A percentile compares a stretch with the other conserved stretches of the same genome.
phyloP scores from a whole-genome alignment of 1,284 basidiomycete genomes.

The Puccinia triticina region DNA sequence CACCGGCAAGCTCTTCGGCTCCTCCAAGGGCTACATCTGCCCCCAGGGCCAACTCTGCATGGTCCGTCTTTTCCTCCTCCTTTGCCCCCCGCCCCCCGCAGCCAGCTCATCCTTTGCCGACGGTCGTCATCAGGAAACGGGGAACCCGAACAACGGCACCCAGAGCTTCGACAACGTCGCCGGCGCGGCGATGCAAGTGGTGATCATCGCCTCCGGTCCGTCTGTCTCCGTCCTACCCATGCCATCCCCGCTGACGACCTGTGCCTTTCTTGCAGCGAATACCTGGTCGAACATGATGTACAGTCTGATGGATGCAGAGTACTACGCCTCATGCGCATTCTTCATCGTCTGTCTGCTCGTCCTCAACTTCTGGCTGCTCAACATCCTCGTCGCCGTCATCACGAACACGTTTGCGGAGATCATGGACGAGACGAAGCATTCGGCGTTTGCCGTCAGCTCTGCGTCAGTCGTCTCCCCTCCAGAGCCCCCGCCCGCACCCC shows the following conservation, averaged over 20 bases:
- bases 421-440: constrained; percentile 81
- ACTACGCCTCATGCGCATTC: constrained; percentile 81
- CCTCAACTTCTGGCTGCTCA: constrained; percentile 67
- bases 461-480: constrained; percentile 55
- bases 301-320: constrained; percentile 85
- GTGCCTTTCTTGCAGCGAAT: constrained; percentile 55
- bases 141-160: constrained; percentile 72
- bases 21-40: constrained; percentile 59
- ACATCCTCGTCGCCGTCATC: constrained; percentile 93
- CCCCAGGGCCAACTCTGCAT: constrained; percentile 59
- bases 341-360: constrained; percentile 71
- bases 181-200: constrained; percentile 76
- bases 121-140: constrained; percentile 62
- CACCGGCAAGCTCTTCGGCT: constrained; percentile 28
- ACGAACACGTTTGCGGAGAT: constrained; percentile 93
- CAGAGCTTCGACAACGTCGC: constrained; percentile 91
- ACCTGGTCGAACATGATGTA: constrained; percentile 75
- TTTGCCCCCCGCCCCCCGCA: too few relatives aligned
- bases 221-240: neutral
- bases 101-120: neutral
- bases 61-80: constrained; percentile 51
- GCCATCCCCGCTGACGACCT: too few relatives aligned
- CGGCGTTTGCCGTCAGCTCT: constrained; percentile 81
- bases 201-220: constrained; percentile 80
- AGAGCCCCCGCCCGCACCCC: too few relatives aligned